These are phyloP conservation scores for Candida smagusa DNA, from an alignment of 1,139 yeast species.

Conservation along the genomic window DNA sequence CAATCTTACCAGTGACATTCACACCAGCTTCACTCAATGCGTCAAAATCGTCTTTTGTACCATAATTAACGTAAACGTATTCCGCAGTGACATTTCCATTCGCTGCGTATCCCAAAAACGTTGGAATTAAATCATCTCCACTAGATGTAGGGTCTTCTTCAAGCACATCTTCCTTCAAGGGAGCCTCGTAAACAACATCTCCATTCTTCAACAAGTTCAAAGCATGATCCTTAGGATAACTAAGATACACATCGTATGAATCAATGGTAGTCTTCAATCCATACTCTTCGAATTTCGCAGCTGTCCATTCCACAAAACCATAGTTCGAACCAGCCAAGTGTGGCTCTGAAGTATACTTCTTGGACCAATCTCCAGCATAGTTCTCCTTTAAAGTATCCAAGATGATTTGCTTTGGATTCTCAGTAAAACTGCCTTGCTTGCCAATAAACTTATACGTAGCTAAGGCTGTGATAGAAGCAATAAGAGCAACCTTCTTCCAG, in stretches of 20 bases:
- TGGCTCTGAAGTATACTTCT: conserved; percentile 28
- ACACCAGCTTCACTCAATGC: conserved; percentile 30
- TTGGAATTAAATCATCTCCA: conserved; percentile 42
- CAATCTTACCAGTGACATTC: conserved; percentile 42
- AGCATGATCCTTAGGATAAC: conserved; percentile 47
- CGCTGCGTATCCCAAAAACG: conserved; percentile 46
- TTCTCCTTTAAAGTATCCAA: conserved; percentile 21
- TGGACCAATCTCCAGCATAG: conserved; percentile 32
- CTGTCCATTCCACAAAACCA: conserved; percentile 38
- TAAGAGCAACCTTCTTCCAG: not conserved
- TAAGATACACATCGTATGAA: conserved; percentile 54
- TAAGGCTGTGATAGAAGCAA: not conserved
- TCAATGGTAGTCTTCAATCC: conserved; percentile 56
- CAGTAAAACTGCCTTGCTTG: conserved; percentile 1
- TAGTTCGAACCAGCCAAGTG: conserved; percentile 43
- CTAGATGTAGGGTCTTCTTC: conserved; percentile 67
- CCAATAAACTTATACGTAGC: not conserved
- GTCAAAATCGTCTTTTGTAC: conserved; percentile 36
- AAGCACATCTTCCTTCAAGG: conserved; percentile 67
- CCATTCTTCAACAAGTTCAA: conserved; percentile 34
- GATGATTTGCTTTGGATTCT: conserved; percentile 11
- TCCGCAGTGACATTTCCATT: conserved; percentile 47
- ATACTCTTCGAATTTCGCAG: conserved; percentile 31
- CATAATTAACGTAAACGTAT: conserved; percentile 44
- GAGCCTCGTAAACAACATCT: conserved; percentile 53